Evolutionary conservation across 2,329 filamentous ascomycete species (phyloP), one percentile per base, ranked within the genome.

Genomic region (Fusarium staphyleae): DNA sequence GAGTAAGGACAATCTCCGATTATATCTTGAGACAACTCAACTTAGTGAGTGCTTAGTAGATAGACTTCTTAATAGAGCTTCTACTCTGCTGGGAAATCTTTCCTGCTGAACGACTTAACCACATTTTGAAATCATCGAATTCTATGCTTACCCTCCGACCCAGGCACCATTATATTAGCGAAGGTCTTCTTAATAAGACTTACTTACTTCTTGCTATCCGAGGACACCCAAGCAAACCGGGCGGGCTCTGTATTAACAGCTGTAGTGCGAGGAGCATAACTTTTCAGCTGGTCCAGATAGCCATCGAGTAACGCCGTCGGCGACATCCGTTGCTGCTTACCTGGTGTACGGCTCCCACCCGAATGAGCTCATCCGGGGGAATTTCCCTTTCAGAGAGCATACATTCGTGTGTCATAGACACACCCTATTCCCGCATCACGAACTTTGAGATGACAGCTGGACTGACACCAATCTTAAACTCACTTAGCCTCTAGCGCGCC

Each of bases 401-500:
- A 11, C 24, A 49, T 14, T 57, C 54, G 1, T 50, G 49, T 3
- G 54, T 41, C 26, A 50, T 39, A 0, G 54, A 57, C 3, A 32
- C 11, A 3, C 54, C 54, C 54, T 50, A 57, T 40, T 57, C 54
- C 3, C 54, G 41, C 2, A 57, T 36, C 2, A 57, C 18, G 28
- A 22, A 57, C 29, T 57, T 57, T 6, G 54, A 57, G 15, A 57
- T 57, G 33, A 57, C 36, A 26, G 54, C 49, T 16, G 54, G 54
- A 15, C 50, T 53, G 16, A 57, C 45, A 1, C 54, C 54, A 16
- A 57, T 49, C 40, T 50, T 57, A 7, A 54, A 18, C 22, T 57
- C 54, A 19, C 49, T 57, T 2, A 57, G 45, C 2, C 45, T 54
- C 54, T 45, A 53, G 2, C 36, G 13, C 9, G 54, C 54, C 2